Base-by-base conservation (phyloP, 768 basidiomycete species). In the Mycena kentingensis region DNA sequence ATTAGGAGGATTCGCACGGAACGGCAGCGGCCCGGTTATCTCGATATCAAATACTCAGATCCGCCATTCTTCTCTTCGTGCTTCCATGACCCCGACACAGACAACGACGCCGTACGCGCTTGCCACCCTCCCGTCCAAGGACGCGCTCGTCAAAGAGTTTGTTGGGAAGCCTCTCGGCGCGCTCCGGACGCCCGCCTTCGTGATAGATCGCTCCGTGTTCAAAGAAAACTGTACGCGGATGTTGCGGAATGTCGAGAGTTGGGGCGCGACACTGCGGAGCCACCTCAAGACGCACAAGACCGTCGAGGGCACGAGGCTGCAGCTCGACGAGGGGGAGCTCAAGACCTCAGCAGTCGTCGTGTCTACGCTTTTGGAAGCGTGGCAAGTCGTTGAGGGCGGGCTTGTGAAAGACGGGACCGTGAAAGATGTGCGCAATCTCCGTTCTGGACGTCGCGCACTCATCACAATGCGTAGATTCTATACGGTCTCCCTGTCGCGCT, bases 271-370 rank as follows among this genome's bases (percentile, higher is more conserved):
- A 8, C 93, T 94, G 67, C 76, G 92, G 42, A 88, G 85, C 4
- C 93, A 94, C 67, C 77, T 94, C 46, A 95, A 94, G 71, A 88
- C 87, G 0, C 88, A 90, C 65, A 90, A 90, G 88, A 93, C 90
- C 1, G 70, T 74, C 8, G 90, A 93, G 66, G 92, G 91, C 21
- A 80, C 85, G 10, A 74, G 74, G 55, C 67, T 92, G 21, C 90
- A 93, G 63, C 75, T 92, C 3, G 62, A 73, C 39, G 84, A 88
- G 5, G 65, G 66, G 35, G 75, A 71, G 35, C 77, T 78, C 39
- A 76, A 67, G 46, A 85, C 81, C 11, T 70, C 77, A 43, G 83
- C 86, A 4, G 80, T 93, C 28, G 78, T 89, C 25, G 87, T 88
- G 7, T 93, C 89, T n/a, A 93, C 90, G 3, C 60, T 93, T 57